Percentiles rank a stretch among this genome's conserved stretches.
These are phyloP conservation scores for Phytophthora syringae DNA, from an alignment of 352 stramenopile genomes.

Conservation along the genomic window DNA sequence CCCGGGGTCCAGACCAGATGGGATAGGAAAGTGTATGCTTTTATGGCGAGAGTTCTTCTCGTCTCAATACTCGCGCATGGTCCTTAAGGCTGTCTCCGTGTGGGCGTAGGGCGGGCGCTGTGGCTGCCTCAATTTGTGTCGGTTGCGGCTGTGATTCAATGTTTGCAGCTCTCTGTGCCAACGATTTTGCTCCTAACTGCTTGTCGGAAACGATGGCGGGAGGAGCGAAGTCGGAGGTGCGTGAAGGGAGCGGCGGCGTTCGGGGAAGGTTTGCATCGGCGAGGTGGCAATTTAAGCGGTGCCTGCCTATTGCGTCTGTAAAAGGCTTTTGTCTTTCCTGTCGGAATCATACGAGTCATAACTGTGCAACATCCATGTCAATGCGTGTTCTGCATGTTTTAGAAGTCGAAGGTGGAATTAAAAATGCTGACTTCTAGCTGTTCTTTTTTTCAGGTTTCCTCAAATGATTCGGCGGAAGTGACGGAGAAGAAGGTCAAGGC, in stretches of 20 bases:
- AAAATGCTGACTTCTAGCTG: constrained; percentile 13
- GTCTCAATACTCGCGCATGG: constrained; percentile 78
- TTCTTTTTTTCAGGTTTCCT: constrained; percentile 27
- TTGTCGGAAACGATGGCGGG: constrained; percentile 41
- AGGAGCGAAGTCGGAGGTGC: constrained; percentile 11
- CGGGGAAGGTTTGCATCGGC: constrained; percentile 36
- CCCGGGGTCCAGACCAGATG: constrained; percentile 84
- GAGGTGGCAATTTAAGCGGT: constrained; percentile 38
- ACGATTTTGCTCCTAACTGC: constrained; percentile 29
- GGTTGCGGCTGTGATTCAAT: constrained; percentile 36
- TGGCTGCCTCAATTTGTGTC: constrained; percentile 38
- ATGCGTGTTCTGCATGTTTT: constrained; percentile 37
- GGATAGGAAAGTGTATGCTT: constrained; percentile 84
- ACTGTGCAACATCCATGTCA: constrained; percentile 85
- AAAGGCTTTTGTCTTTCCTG: constrained; percentile 76
- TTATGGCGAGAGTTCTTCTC: constrained; percentile 82
- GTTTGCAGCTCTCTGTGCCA: constrained; percentile 15
- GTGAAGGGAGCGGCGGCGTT: constrained; percentile 5
- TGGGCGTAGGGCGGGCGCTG: constrained; percentile 54
- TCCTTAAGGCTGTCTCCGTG: constrained; percentile 93
- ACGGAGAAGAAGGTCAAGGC: constrained; percentile 46
- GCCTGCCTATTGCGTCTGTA: constrained; percentile 53
- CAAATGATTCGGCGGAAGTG: constrained; percentile 52
- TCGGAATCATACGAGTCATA: constrained; percentile 95
- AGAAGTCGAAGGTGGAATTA: constrained; percentile 10